Evolutionary conservation across 306 rosid species (phyloP), one percentile per base, ranked within the genome.

Genomic region (Oemleria cerasiformis): DNA sequence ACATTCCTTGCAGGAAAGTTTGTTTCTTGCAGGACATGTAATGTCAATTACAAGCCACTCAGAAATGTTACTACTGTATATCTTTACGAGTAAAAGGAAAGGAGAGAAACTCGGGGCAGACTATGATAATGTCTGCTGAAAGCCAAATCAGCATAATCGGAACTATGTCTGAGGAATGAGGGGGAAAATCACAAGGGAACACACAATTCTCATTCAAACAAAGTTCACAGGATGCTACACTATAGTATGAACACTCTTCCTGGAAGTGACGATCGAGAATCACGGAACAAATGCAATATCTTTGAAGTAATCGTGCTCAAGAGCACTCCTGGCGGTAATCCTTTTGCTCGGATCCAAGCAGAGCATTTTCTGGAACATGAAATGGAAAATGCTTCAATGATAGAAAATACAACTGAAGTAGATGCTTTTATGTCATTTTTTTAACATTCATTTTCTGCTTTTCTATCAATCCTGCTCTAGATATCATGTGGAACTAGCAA

Each of bases 221-320:
- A 85, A 85, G 85, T 72, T 84, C 86, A 84, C 56, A 81, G 65
- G 72, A 80, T 72, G 78, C 89, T 90, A 86, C 85, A 77, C 88
- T 85, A 73, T 67, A 75, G 79, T 88, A 90, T 85, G 75, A 80
- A 88, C 97, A 91, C 79, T 61, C 79, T 67, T 79, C 82, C 79
- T 34, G 51, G 51, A 84, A 48, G 78, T 65, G 68, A 68, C 49
- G 34, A 48, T 59, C 6, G 47, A 44, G 73, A 71, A 69, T 89
- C 82, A 94, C 41, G 99, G 95, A 67, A 86, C 96, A 82, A 91
- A 83, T 66, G 88, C 82, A 20, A 94, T 86, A 84, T 91, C 99
- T 80, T 84, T 91, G 92, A 94, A 94, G 84, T 94, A 94, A 74
- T 91, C 99, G 61, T 94, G 99, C 90, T 91, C 96, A 13, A 94